Evolutionary conservation across 2,329 filamentous ascomycete species (phyloP).

Genomic region (Aspergillus awamori): DNA sequence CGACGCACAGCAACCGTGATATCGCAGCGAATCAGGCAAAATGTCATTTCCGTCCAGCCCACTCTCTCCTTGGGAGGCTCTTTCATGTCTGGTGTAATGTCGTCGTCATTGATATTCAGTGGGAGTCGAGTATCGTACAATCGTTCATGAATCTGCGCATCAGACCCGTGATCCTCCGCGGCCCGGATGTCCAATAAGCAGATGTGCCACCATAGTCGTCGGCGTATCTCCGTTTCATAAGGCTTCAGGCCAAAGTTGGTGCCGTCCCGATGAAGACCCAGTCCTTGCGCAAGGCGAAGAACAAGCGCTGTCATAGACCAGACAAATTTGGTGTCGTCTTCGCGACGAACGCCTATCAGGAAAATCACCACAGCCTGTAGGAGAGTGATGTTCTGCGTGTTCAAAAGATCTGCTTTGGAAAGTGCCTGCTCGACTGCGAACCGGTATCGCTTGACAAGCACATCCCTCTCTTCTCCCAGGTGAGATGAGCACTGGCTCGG

Average conservation of each 20-base stretch:
- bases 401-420: slow-evolving; percentile 64
- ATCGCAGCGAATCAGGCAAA: slow-evolving; percentile 56
- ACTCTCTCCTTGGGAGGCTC: slow-evolving; percentile 53
- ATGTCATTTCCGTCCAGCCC: slow-evolving; percentile 59
- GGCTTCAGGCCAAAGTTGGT: slow-evolving; percentile 50
- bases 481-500: slow-evolving; percentile 45
- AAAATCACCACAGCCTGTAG: slow-evolving; percentile 66
- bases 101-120: slow-evolving; percentile 56
- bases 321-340: slow-evolving; percentile 47
- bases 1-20: slow-evolving; percentile 50
- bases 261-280: slow-evolving; percentile 57
- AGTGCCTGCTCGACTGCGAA: slow-evolving; percentile 67
- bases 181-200: slow-evolving; percentile 52
- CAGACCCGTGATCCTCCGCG: slow-evolving; percentile 54
- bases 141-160: slow-evolving; percentile 47
- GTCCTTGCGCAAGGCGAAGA: slow-evolving; percentile 46
- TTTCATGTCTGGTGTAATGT: slow-evolving; percentile 52
- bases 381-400: slow-evolving; percentile 63
- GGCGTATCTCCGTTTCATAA: slow-evolving; percentile 57
- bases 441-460: slow-evolving; percentile 58
- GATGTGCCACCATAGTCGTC: slow-evolving; percentile 57
- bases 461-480: slow-evolving; percentile 56
- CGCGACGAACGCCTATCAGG: slow-evolving; percentile 53
- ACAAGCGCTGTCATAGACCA: slow-evolving; percentile 49
- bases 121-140: slow-evolving; percentile 54